Percentiles rank a stretch among this genome's conserved stretches.
phyloP scores from a whole-genome alignment of 331 rosid species.

The Quercus tomentella region DNA sequence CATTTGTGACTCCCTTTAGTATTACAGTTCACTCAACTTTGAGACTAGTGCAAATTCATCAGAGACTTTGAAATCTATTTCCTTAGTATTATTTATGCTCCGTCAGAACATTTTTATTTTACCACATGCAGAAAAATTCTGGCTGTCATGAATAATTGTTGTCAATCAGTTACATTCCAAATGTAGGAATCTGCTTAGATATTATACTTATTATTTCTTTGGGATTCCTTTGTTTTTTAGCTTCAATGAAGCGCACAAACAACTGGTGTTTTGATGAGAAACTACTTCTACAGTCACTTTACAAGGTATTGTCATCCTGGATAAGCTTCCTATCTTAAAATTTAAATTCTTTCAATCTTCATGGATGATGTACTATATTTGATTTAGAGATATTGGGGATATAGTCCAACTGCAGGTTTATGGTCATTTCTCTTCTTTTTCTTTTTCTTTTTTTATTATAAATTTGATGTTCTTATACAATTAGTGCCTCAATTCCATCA shows the following conservation, averaged over 20 bases:
- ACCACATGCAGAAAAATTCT: not conserved
- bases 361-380: not conserved
- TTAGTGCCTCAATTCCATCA: not conserved
- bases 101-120: not conserved
- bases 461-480: not conserved
- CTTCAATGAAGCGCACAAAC: constrained; percentile 48
- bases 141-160: not conserved
- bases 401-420: constrained; percentile 2
- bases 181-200: constrained; percentile 10
- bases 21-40: not conserved
- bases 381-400: not conserved
- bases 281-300: constrained; percentile 73
- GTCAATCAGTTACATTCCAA: not conserved
- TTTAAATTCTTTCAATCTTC: not conserved
- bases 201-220: not conserved
- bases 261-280: constrained; percentile 86
- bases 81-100: not conserved
- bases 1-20: not conserved
- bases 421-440: not conserved
- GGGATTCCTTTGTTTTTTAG: constrained; percentile 35
- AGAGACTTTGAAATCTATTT: not conserved
- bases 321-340: constrained; percentile 1
- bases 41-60: not conserved
- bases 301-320: constrained; percentile 57
- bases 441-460: not conserved